Percentiles rank a stretch among this genome's conserved stretches.
Conservation (phyloP, 2,329 filamentous ascomycete species). For the Pseudogymnoascus sp. region DNA sequence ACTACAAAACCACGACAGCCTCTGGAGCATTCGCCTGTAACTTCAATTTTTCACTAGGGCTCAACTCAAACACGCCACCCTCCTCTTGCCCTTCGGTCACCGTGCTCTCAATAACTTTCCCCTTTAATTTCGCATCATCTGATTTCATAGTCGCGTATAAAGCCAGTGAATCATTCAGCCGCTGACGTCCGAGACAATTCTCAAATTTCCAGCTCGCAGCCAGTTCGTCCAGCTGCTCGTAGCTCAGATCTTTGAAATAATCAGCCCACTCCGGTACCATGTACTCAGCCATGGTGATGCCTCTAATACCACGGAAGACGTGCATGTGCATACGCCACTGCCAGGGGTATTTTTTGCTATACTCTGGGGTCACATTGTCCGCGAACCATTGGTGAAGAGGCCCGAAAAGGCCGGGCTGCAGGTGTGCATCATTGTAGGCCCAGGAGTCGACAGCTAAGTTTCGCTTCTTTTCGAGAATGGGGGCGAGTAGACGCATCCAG, state of each 20-base stretch:
- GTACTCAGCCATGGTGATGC: constrained; percentile 32
- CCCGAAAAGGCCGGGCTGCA: constrained; percentile 18
- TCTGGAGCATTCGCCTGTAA: not conserved
- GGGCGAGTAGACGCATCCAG: constrained; percentile 8
- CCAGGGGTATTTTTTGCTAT: constrained; percentile 21
- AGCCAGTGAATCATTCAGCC: constrained; percentile 32
- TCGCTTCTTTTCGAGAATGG: constrained; percentile 10
- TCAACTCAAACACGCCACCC: constrained; percentile 25
- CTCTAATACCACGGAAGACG: constrained; percentile 20
- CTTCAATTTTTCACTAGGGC: constrained; percentile 23
- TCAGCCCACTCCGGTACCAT: constrained; percentile 40
- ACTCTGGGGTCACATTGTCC: constrained; percentile 17
- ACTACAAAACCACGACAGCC: not conserved
- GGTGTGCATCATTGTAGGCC: constrained; percentile 37
- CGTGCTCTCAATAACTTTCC: constrained; percentile 21
- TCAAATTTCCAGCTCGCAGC: constrained; percentile 42
- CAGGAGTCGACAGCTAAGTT: constrained; percentile 10
- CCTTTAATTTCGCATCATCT: constrained; percentile 19
- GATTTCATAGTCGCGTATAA: constrained; percentile 23
- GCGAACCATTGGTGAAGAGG: constrained; percentile 20
- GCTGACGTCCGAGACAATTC: constrained; percentile 39
- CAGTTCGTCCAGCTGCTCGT: constrained; percentile 38
- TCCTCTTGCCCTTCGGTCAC: constrained; percentile 3
- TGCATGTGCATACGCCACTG: constrained; percentile 22
- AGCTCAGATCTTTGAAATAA: constrained; percentile 35